phyloP scores from a whole-genome alignment of 176 grass and related monocot species.

The Oryza coarctata region DNA sequence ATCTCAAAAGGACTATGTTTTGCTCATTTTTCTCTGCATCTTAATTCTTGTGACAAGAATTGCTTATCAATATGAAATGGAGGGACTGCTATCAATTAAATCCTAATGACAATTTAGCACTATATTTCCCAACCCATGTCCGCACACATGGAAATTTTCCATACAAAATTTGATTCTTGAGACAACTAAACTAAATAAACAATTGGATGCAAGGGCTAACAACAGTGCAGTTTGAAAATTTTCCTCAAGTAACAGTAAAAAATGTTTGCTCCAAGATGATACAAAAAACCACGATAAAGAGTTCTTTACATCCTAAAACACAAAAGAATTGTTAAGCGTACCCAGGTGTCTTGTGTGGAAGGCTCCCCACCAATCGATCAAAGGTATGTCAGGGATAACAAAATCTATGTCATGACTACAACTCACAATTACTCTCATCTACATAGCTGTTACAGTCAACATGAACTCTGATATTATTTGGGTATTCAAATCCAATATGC shows the following conservation, averaged over 20 bases:
- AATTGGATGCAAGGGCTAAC: not conserved
- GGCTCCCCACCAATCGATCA: not conserved
- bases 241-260: not conserved
- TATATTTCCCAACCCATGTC: not conserved
- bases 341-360: not conserved
- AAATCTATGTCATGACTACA: not conserved
- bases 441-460: not conserved
- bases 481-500: not conserved
- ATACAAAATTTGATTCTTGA: not conserved
- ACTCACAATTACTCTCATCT: not conserved
- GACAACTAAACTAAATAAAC: not conserved
- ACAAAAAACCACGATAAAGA: not conserved
- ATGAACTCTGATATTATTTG: not conserved
- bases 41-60: not conserved
- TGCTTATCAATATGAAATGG: not conserved
- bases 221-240: not conserved
- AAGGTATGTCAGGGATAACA: not conserved
- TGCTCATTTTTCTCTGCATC: too few species aligned
- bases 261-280: not conserved
- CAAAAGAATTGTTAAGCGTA: not conserved
- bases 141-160: slow-evolving; percentile 1
- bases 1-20: not conserved
- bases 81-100: not conserved
- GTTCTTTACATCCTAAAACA: not conserved
- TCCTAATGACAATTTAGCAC: not conserved